phyloP scores from a whole-genome alignment of 768 basidiomycete genomes.

The Naematelia aurantialba region DNA sequence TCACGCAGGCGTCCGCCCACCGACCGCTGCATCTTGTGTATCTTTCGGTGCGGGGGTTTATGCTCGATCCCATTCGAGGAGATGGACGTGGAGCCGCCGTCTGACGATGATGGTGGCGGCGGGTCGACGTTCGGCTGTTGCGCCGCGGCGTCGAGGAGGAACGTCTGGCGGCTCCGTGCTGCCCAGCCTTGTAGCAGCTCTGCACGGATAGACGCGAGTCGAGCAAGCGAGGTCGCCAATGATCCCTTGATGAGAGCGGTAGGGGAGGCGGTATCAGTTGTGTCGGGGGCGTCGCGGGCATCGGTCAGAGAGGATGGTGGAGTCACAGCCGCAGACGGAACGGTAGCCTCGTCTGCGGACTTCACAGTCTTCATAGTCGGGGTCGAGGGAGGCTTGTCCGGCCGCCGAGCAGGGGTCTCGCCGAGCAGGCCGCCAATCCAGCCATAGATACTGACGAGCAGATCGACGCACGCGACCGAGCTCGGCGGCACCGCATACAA shows the following conservation, averaged over 20 bases:
- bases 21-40: constrained; percentile 37
- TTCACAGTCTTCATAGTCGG: too few species aligned
- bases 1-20: constrained; percentile 39
- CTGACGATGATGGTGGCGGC: constrained; percentile 1
- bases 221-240: constrained; percentile 20
- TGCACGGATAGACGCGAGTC: constrained; percentile 16
- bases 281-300: too few species aligned
- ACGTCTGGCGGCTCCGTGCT: constrained; percentile 25
- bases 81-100: constrained; percentile 12
- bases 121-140: constrained; percentile 2
- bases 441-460: constrained; percentile 35
- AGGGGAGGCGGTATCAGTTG: constrained; percentile 9
- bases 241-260: constrained; percentile 15
- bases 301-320: too few species aligned
- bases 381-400: too few species aligned
- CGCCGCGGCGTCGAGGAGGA: constrained; percentile 25
- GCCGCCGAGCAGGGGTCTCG: constrained; percentile 19
- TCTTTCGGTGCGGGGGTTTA: constrained; percentile 20
- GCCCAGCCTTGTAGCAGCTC: constrained; percentile 36
- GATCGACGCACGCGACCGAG: constrained; percentile 35
- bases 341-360: constrained; percentile 3
- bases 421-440: constrained; percentile 35
- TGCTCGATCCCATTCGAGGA: constrained; percentile 28
- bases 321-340: too few species aligned
- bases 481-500: constrained; percentile 42